A percentile compares a stretch with the other conserved stretches of the same genome.
Conservation (phyloP, 129 eudicot species). For the Kitagawia praeruptora region DNA sequence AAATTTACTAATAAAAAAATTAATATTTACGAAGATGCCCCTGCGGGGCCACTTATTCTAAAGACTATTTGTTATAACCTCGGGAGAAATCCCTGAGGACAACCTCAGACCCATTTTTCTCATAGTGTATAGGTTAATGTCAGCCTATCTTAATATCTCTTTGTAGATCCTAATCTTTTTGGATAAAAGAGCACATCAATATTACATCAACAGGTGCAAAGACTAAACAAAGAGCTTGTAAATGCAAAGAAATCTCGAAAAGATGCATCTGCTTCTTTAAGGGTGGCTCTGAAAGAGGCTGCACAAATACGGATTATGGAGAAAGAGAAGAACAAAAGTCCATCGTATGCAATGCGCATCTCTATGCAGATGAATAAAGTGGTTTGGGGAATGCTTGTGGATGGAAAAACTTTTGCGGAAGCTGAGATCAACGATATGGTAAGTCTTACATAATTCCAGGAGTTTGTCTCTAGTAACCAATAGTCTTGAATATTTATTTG, state of each 20-base stretch:
- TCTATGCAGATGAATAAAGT: constrained; percentile 89
- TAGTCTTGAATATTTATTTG: not conserved
- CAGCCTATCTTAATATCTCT: not conserved
- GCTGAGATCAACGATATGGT: constrained; percentile 98
- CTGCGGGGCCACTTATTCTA: too few species aligned
- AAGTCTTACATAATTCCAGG: constrained; percentile 9
- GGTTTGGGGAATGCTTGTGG: constrained; percentile 95
- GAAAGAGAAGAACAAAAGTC: constrained; percentile 92
- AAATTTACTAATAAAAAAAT: too few species aligned
- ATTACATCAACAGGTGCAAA: constrained; percentile 52
- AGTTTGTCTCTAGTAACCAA: not conserved
- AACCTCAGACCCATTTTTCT: too few species aligned
- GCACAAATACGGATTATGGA: constrained; percentile 84
- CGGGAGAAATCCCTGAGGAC: too few species aligned
- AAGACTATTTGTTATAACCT: too few species aligned
- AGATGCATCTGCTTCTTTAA: constrained; percentile 67
- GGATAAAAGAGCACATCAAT: constrained; percentile 11
- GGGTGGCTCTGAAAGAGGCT: constrained; percentile 90
- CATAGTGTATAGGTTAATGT: not conserved
- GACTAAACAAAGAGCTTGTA: constrained; percentile 61
- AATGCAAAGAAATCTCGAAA: constrained; percentile 66
- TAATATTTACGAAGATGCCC: too few species aligned
- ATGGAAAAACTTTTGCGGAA: constrained; percentile 96
- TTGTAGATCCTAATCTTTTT: not conserved
- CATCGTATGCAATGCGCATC: constrained; percentile 95